These are phyloP conservation scores for Fraxinus sp. DNA, from an alignment of 305 asterid species.

Conservation along the genomic window DNA sequence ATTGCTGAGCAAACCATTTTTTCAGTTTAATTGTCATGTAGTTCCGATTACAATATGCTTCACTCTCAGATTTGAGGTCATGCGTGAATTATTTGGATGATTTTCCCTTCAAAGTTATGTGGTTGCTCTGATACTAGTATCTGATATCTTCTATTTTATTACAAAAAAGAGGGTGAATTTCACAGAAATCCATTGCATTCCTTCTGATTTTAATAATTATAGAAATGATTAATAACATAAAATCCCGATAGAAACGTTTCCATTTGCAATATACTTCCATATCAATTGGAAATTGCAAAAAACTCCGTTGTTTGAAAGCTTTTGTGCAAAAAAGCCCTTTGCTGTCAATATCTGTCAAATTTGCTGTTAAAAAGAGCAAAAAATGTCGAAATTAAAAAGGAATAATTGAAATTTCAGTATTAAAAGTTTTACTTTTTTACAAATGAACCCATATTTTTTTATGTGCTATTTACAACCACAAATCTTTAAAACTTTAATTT, in stretches of 20 bases:
- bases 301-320: neutral
- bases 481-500: no score
- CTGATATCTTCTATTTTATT: neutral
- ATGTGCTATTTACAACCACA: no score
- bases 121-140: neutral
- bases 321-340: neutral
- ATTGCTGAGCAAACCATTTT: neutral
- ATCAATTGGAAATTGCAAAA: neutral
- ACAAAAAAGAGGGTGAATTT: neutral
- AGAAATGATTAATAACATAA: neutral
- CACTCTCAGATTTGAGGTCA: neutral
- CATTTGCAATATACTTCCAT: neutral
- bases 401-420: no score
- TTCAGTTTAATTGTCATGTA: neutral
- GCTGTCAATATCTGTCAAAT: no score
- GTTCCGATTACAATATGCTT: neutral
- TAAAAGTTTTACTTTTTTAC: no score
- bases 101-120: neutral
- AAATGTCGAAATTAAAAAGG: no score
- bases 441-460: no score
- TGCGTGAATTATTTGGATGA: neutral
- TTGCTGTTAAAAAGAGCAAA: no score
- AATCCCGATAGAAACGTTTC: neutral
- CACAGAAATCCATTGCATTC: neutral
- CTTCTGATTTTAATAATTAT: neutral